A percentile compares a stretch with the other conserved stretches of the same genome.
phyloP scores from a whole-genome alignment of 2,329 filamentous ascomycete species.

The Claviceps monticola region DNA sequence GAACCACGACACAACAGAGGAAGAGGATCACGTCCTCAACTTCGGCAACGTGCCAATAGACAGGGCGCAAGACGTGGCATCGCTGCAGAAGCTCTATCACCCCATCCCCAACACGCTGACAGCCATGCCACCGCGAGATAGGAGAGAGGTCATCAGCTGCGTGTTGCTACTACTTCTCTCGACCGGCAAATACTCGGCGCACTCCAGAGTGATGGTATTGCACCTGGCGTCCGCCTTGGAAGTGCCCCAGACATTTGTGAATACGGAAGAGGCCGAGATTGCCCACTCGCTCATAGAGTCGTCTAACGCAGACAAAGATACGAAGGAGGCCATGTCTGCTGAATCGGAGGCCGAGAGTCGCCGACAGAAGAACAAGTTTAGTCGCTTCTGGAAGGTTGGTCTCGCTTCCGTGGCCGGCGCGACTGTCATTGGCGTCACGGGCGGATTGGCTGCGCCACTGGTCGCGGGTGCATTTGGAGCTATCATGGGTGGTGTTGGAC shows the following conservation, averaged over 20 bases:
- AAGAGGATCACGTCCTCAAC: constrained; percentile 26
- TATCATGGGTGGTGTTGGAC: constrained; percentile 70
- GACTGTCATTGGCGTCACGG: constrained; percentile 79
- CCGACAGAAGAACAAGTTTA: constrained; percentile 53
- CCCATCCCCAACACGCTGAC: constrained; percentile 40
- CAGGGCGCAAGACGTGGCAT: constrained; percentile 25
- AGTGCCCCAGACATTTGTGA: constrained; percentile 46
- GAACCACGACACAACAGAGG: constrained; percentile 19
- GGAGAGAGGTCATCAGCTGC: constrained; percentile 52
- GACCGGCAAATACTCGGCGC: constrained; percentile 59
- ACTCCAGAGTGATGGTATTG: constrained; percentile 56
- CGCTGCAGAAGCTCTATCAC: constrained; percentile 37
- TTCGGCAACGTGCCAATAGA: constrained; percentile 22
- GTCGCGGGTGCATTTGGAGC: constrained; percentile 76
- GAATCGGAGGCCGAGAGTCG: constrained; percentile 65
- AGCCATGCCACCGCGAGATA: constrained; percentile 42
- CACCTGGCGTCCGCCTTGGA: constrained; percentile 54
- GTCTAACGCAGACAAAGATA: constrained; percentile 28
- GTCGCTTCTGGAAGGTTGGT: constrained; percentile 79
- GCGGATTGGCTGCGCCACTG: constrained; percentile 77
- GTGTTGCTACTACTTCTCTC: constrained; percentile 57
- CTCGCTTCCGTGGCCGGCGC: constrained; percentile 80
- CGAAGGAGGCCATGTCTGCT: constrained; percentile 45
- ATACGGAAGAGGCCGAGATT: constrained; percentile 59
- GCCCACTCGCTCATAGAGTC: constrained; percentile 61